A percentile compares a stretch with the other conserved stretches of the same genome.
Evolutionary conservation across 305 asterid genomes (phyloP).

Genomic region (Rubia peregrina): DNA sequence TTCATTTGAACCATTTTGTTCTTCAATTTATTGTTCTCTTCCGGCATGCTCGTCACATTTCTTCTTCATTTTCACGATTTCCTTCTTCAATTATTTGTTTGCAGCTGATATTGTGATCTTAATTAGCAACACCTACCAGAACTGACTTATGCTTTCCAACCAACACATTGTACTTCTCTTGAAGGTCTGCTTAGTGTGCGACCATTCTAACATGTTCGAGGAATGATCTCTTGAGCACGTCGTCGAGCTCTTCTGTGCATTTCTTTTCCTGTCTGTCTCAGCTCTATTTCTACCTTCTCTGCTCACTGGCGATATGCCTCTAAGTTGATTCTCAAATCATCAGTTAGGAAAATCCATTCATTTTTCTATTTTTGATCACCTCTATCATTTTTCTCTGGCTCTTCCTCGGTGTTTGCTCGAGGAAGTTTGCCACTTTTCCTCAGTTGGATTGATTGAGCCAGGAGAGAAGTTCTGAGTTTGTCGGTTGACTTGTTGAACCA

Average conservation of each 20-base stretch:
- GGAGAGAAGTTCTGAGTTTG: too few relatives aligned
- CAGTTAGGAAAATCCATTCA: slow-evolving; percentile 90
- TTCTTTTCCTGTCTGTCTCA: slow-evolving; percentile 53
- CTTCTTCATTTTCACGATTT: slow-evolving; percentile 67
- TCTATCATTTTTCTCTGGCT: slow-evolving; percentile 66
- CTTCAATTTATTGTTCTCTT: slow-evolving; percentile 73
- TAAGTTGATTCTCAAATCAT: slow-evolving; percentile 76
- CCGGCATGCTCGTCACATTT: slow-evolving; percentile 41
- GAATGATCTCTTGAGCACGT: slow-evolving; percentile 68
- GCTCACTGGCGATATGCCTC: slow-evolving; percentile 68
- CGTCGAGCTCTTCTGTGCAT: slow-evolving; percentile 76
- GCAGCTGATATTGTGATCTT: slow-evolving; percentile 68
- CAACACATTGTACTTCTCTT: slow-evolving; percentile 74
- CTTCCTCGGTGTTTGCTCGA: slow-evolving; percentile 45
- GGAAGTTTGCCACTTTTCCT: slow-evolving; percentile 1
- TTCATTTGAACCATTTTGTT: slow-evolving; percentile 70
- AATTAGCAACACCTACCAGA: slow-evolving; percentile 74
- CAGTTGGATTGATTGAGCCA: too few relatives aligned
- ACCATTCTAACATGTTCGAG: slow-evolving; percentile 73
- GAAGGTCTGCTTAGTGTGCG: slow-evolving; percentile 82
- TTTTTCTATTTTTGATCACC: slow-evolving; percentile 93
- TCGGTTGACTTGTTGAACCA: too few relatives aligned
- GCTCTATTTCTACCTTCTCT: slow-evolving; percentile 14
- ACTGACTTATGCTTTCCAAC: slow-evolving; percentile 55
- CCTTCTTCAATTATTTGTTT: too few relatives aligned